Evolutionary conservation across 108 stramenopile genomes (phyloP).

Genomic region (Discostella stelligeroides): DNA sequence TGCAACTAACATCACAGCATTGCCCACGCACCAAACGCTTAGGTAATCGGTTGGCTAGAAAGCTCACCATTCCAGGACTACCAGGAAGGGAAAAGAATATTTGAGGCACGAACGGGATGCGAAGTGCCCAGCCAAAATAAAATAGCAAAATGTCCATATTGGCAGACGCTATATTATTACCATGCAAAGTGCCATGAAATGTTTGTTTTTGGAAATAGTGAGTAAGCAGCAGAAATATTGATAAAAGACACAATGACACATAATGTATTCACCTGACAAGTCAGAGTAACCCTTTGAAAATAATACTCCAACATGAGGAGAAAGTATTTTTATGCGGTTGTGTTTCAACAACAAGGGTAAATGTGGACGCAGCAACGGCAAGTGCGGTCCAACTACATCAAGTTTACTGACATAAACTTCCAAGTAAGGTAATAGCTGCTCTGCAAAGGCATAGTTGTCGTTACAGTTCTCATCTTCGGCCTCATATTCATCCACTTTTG

Average conservation of each 20-base stretch:
- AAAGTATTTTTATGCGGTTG: constrained; percentile 66
- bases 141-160: constrained; percentile 80
- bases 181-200: not conserved
- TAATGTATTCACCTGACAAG: constrained; percentile 43
- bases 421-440: constrained; percentile 69
- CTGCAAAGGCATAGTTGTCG: constrained; percentile 61
- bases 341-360: constrained; percentile 60
- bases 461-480: constrained; percentile 21
- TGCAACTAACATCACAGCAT: constrained; percentile 57
- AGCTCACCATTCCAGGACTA: constrained; percentile 53
- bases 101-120: constrained; percentile 57
- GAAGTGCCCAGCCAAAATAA: constrained; percentile 75
- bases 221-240: not conserved
- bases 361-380: constrained; percentile 74
- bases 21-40: constrained; percentile 64
- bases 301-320: constrained; percentile 60
- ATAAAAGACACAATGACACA: not conserved
- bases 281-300: constrained; percentile 66
- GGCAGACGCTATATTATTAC: constrained; percentile 42
- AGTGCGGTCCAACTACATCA: constrained; percentile 67
- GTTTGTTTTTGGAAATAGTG: not conserved
- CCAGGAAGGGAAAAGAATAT: constrained; percentile 66
- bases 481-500: constrained; percentile 55
- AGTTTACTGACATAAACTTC: constrained; percentile 61
- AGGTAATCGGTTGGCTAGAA: constrained; percentile 69